Percentiles rank a stretch among this genome's conserved stretches.
Evolutionary conservation across 805 yeast genomes (phyloP).

Genomic region (Pichia manshurica): DNA sequence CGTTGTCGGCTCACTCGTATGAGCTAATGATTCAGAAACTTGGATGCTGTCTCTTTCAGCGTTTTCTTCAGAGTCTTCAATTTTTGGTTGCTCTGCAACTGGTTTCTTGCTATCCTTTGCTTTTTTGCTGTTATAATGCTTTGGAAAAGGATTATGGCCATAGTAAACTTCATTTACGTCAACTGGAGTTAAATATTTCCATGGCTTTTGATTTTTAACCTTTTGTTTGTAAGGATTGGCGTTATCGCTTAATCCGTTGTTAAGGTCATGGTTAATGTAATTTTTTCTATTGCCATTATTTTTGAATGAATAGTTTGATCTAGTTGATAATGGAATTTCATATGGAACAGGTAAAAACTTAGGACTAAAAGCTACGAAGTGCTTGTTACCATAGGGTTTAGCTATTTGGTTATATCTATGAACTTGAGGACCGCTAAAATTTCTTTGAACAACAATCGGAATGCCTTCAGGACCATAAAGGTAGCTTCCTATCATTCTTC

Average conservation of each 20-base stretch:
- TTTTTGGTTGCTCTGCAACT: not conserved
- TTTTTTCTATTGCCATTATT: constrained; percentile 1
- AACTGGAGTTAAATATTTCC: constrained; percentile 4
- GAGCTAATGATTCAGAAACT: too few relatives aligned
- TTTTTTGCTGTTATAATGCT: not conserved
- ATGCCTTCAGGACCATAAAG: not conserved
- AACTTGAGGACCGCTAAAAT: not conserved
- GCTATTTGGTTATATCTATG: not conserved
- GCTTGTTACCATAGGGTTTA: not conserved
- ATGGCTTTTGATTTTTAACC: not conserved
- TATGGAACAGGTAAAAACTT: constrained; percentile 3
- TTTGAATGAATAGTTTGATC: constrained; percentile 5
- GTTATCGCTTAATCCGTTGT: not conserved
- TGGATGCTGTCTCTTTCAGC: too few relatives aligned
- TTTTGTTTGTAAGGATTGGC: not conserved
- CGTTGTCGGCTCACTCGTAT: too few relatives aligned
- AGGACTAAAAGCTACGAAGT: not conserved
- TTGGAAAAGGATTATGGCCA: constrained; percentile 14
- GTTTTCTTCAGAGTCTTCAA: not conserved
- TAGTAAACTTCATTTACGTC: constrained; percentile 1
- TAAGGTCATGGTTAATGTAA: not conserved
- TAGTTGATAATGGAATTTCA: not conserved
- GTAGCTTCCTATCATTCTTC: not conserved
- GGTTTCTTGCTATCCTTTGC: not conserved
- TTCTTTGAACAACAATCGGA: not conserved